Evolutionary conservation across 495 filamentous ascomycete species (phyloP), one percentile per base, ranked within the genome.

Genomic region (Aspergillus incahuasiensis): DNA sequence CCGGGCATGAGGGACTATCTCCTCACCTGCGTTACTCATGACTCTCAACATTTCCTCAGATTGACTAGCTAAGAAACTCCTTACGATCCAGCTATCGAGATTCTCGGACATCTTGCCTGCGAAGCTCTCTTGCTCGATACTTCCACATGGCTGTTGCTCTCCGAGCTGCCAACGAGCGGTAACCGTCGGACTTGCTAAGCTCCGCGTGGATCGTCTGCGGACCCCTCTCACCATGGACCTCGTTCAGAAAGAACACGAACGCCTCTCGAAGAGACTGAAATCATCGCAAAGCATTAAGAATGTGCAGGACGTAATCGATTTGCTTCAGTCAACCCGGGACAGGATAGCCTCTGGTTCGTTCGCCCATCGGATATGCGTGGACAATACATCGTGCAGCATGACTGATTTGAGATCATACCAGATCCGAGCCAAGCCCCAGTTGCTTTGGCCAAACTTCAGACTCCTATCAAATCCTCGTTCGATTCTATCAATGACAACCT

Each of bases 361-460:
- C 47, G 38, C 49, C 38, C 16, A 25, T 21, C 1, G 22, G 24
- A 20, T 20, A 21, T 25, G 13, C 13, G 15, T 48, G 9, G 25
- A n/a, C 35, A 0, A 34, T 16, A 67, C 56, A n/a, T 35, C 39
- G 18, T 19, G 38, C 45, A 38, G 24, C 39, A 19, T 52, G 30
- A 48, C 56, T 69, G 45, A 56, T 48, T 20, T 58, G 30, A 50
- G 61, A 49, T 46, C 50, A 30, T 46, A 52, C 18, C 69, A 83
- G 90, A 95, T 61, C 85, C 90, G 7, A 81, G 81, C 45, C 81
- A 81, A 28, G 81, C 88, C 11, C 79, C 83, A 6, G 69, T 88
- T 22, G 88, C 83, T 16, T 75, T 98, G 30, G 86, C 87, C 3
- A 94, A 88, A 65, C 83, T 95, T 9, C 91, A 96, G 62, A 91